phyloP scores from a whole-genome alignment of 805 yeast genomes.

The Pichia rugopelliculosa region DNA sequence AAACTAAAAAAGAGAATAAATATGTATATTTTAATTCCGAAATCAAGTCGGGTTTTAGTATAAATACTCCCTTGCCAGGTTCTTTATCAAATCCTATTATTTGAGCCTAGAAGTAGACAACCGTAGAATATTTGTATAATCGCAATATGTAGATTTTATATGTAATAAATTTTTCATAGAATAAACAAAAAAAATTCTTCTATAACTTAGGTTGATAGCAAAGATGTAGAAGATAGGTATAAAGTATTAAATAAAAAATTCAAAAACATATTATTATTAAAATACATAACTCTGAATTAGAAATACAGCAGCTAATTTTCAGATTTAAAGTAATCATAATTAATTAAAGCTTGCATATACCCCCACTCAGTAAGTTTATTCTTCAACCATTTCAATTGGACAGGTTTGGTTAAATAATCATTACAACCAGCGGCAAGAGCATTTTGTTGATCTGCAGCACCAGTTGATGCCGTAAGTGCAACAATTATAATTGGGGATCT shows the following conservation, averaged over 20 bases:
- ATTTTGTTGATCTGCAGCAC: conserved; percentile 76
- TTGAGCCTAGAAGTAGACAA: too few species aligned
- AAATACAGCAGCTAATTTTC: conserved; percentile 10
- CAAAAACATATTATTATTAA: neutral
- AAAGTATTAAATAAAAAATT: neutral
- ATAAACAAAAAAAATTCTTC: neutral
- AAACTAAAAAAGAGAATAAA: too few species aligned
- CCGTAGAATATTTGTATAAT: neutral
- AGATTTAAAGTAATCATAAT: conserved; percentile 85
- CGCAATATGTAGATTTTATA: neutral
- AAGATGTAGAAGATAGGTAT: neutral
- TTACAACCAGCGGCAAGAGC: conserved; percentile 97
- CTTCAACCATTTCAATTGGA: conserved; percentile 86
- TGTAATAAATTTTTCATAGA: neutral
- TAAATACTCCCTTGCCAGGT: neutral
- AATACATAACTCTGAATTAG: neutral
- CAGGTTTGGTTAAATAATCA: conserved; percentile 94
- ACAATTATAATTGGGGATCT: conserved; percentile 96
- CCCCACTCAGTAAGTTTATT: conserved; percentile 97
- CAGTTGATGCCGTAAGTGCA: conserved; percentile 89
- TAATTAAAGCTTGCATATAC: conserved; percentile 96
- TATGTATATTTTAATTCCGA: neutral
- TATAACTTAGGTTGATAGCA: neutral
- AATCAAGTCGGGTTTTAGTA: neutral
- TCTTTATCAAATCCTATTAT: too few species aligned